These are phyloP conservation scores for Zasmidium citrigriseum DNA, from an alignment of 2,329 filamentous ascomycete genomes.

Conservation along the genomic window DNA sequence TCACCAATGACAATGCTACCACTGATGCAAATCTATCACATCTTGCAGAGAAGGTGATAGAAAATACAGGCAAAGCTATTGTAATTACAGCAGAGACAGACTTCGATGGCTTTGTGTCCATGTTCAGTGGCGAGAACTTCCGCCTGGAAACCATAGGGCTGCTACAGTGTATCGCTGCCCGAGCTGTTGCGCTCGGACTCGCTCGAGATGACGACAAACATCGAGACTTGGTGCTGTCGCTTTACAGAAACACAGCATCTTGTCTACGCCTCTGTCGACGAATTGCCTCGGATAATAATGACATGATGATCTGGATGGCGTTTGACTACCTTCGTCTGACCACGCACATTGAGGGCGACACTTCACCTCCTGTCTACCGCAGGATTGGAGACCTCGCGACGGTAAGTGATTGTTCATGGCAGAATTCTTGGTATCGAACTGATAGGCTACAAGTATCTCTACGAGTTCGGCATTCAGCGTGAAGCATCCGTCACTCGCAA, in stretches of 20 bases:
- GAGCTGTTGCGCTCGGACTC: constrained; percentile 8
- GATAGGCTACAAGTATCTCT: constrained; percentile 39
- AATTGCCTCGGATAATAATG: constrained; percentile 15
- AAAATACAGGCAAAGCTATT: background rate
- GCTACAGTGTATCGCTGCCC: constrained; percentile 17
- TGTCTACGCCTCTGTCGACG: constrained; percentile 15
- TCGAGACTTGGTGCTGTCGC: constrained; percentile 9
- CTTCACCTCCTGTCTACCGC: background rate
- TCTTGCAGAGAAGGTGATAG: background rate
- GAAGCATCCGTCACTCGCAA: constrained; percentile 15
- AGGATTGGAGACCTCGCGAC: background rate
- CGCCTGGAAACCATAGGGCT: constrained; percentile 23
- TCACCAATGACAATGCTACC: background rate
- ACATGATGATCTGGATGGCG: constrained; percentile 19
- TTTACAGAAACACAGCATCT: constrained; percentile 8
- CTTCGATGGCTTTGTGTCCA: constrained; percentile 11
- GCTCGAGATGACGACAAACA: constrained; percentile 1
- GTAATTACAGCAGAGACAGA: background rate
- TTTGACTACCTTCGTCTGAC: constrained; percentile 10
- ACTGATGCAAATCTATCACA: background rate
- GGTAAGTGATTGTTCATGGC: background rate
- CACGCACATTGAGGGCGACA: constrained; percentile 13
- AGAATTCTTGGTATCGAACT: background rate
- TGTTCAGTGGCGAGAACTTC: constrained; percentile 18
- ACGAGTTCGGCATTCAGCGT: constrained; percentile 45